Percentiles rank a stretch among this genome's conserved stretches.
These are phyloP conservation scores for Mycena metata DNA, from an alignment of 768 basidiomycete species.

Conservation along the genomic window DNA sequence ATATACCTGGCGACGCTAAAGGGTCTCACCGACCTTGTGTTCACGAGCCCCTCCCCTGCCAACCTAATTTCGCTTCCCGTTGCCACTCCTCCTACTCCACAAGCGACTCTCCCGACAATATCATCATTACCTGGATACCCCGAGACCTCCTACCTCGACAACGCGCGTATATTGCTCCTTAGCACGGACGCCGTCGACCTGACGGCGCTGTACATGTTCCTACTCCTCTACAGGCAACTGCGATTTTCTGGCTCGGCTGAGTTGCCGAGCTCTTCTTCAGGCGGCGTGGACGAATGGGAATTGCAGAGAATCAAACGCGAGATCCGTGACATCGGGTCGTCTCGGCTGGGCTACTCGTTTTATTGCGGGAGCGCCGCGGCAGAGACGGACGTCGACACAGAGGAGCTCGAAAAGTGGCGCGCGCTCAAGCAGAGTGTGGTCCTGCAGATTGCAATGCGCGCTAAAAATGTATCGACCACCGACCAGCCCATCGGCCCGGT, in stretches of 20 bases:
- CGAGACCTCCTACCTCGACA: slow-evolving; percentile 88
- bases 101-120: slow-evolving; percentile 40
- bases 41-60: slow-evolving; percentile 61
- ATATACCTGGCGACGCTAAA: slow-evolving; percentile 69
- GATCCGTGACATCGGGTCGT: slow-evolving; percentile 78
- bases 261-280: slow-evolving; percentile 43
- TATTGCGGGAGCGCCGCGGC: slow-evolving; percentile 43
- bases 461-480: slow-evolving; percentile 48
- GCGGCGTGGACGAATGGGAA: slow-evolving; percentile 64
- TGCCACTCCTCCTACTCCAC: slow-evolving; percentile 50
- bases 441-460: slow-evolving; percentile 82
- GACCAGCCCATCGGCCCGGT: slow-evolving; percentile 46
- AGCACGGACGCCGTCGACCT: slow-evolving; percentile 82
- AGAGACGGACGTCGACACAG: slow-evolving; percentile 40
- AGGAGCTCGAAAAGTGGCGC: slow-evolving; percentile 67
- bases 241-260: slow-evolving; percentile 62
- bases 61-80: slow-evolving; percentile 48
- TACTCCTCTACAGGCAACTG: slow-evolving; percentile 85
- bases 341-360: slow-evolving; percentile 74
- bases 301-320: slow-evolving; percentile 78
- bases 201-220: slow-evolving; percentile 82
- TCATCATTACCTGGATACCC: slow-evolving; percentile 65
- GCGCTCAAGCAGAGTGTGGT: slow-evolving; percentile 74
- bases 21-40: slow-evolving; percentile 76
- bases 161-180: slow-evolving; percentile 73